These are phyloP conservation scores for Leccinum huronense DNA, from an alignment of 1,284 basidiomycete species.

Conservation along the genomic window DNA sequence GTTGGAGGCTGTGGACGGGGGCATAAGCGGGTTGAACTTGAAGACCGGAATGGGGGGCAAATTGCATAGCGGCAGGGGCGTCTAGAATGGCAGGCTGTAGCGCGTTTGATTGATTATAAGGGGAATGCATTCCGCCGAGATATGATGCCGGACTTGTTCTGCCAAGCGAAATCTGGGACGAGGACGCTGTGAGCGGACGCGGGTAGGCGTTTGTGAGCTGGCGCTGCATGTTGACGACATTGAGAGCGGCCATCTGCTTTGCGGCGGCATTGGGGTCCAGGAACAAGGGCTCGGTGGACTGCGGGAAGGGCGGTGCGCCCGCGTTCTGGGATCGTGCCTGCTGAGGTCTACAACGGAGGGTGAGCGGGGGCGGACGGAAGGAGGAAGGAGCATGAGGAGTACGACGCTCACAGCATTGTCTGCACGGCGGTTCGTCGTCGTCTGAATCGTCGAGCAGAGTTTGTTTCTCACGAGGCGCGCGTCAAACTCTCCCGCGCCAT, in stretches of 20 bases:
- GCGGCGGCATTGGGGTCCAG: slow-evolving; percentile 56
- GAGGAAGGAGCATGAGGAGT: neutral
- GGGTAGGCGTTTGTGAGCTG: slow-evolving; percentile 48
- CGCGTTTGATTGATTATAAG: slow-evolving; percentile 44
- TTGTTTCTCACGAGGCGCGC: slow-evolving; percentile 22
- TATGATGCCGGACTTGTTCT: slow-evolving; percentile 67
- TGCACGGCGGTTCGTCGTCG: slow-evolving; percentile 12
- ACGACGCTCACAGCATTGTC: slow-evolving; percentile 39
- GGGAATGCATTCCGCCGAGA: slow-evolving; percentile 54
- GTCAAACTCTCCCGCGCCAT: slow-evolving; percentile 25
- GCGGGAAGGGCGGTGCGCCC: slow-evolving; percentile 19
- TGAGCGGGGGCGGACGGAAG: slow-evolving; percentile 7
- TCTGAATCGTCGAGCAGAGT: slow-evolving; percentile 16
- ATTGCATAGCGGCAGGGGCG: slow-evolving; percentile 28
- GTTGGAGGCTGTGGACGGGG: slow-evolving; percentile 32
- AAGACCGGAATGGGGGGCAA: slow-evolving; percentile 33
- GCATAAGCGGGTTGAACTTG: slow-evolving; percentile 23
- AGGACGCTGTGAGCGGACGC: slow-evolving; percentile 39
- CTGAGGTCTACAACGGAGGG: slow-evolving; percentile 33
- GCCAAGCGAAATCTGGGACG: slow-evolving; percentile 37
- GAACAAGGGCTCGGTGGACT: slow-evolving; percentile 36
- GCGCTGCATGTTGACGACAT: slow-evolving; percentile 60
- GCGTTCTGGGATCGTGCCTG: slow-evolving; percentile 35
- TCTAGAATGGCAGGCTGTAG: slow-evolving; percentile 37
- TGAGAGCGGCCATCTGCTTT: slow-evolving; percentile 76